Base-by-base conservation (phyloP, 169 alveolate genomes). In the Besnoitia besnoiti region DNA sequence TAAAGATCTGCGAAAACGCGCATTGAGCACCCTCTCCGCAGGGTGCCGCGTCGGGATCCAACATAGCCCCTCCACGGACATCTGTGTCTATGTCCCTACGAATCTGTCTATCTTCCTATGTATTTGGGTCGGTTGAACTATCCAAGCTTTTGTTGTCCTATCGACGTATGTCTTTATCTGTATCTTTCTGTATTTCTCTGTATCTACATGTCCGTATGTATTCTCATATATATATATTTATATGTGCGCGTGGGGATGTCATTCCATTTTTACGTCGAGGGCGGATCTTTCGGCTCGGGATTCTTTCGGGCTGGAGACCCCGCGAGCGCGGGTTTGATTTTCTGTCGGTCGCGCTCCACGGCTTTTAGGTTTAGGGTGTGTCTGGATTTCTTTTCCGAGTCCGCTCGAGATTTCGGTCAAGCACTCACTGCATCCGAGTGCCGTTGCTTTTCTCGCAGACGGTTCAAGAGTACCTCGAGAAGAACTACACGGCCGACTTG, bases 401-500 rank as follows among this genome's bases (percentile, higher is more conserved):
- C 27, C 37, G 61, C 21, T 19, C 62, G 27, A 19, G 44, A 46
- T 85, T 19, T 21, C 14, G 0, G 16, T 21, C 14, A 37, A 7
- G 30, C 67, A 5, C 33, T 55, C 3, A 55, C 30, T 21, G 5
- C n/a, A 1, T 19, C 3, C n/a, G 47, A 3, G 50, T 37, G 35
- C 14, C 46, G 12, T 80, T 12, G n/a, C n/a, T n/a, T 27, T 37
- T n/a, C 35, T 77, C 49, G 90, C 91, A 85, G 95, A 87, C 96
- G 88, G 99, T 99, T 49, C 98, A 97, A 85, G 99, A 98, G 77
- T 98, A 96, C 93, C 96, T 99, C 46, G 99, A 98, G 94, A 99
- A 98, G 88, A 97, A 97, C 96, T 98, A 98, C 95, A 95, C 94
- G 37, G 99, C 97, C 85, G 97, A 97, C 91, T 90, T 98, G 97